Percentiles rank a stretch among this genome's conserved stretches.
Conservation (phyloP, 768 basidiomycete species). For the Royoungia palumana region DNA sequence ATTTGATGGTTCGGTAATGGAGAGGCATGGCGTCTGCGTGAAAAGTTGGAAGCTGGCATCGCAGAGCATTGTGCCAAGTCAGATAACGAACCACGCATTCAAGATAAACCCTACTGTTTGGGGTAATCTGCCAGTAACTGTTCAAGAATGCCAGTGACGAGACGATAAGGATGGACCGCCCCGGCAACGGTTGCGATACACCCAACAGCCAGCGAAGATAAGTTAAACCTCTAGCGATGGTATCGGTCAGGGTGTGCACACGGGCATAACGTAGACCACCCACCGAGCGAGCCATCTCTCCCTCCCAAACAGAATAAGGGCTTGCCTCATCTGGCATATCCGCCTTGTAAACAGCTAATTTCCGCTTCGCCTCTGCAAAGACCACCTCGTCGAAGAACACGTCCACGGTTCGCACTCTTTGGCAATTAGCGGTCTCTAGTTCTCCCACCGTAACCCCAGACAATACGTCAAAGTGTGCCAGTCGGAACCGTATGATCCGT, state of each 20-base stretch:
- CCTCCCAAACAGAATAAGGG: constrained; percentile 27
- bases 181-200: constrained; percentile 54
- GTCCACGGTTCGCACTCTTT: constrained; percentile 33
- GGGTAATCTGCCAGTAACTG: constrained; percentile 51
- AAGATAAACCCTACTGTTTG: constrained; percentile 27
- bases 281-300: constrained; percentile 35
- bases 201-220: constrained; percentile 46
- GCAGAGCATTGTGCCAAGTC: not conserved
- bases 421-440: constrained; percentile 24
- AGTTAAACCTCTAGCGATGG: constrained; percentile 44
- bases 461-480: constrained; percentile 35
- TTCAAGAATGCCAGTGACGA: constrained; percentile 56
- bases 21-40: constrained; percentile 42
- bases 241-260: not conserved
- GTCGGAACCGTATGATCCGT: constrained; percentile 39
- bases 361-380: constrained; percentile 40
- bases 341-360: constrained; percentile 41
- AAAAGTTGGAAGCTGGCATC: constrained; percentile 37
- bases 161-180: constrained; percentile 66
- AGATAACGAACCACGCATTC: constrained; percentile 4
- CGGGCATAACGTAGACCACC: constrained; percentile 3
- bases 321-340: constrained; percentile 52
- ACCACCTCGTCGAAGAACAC: constrained; percentile 31
- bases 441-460: constrained; percentile 31
- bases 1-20: constrained; percentile 30